Evolutionary conservation across 2,329 filamentous ascomycete genomes (phyloP), one percentile per base, ranked within the genome.

Genomic region (Paraphaeosphaeria minitans): DNA sequence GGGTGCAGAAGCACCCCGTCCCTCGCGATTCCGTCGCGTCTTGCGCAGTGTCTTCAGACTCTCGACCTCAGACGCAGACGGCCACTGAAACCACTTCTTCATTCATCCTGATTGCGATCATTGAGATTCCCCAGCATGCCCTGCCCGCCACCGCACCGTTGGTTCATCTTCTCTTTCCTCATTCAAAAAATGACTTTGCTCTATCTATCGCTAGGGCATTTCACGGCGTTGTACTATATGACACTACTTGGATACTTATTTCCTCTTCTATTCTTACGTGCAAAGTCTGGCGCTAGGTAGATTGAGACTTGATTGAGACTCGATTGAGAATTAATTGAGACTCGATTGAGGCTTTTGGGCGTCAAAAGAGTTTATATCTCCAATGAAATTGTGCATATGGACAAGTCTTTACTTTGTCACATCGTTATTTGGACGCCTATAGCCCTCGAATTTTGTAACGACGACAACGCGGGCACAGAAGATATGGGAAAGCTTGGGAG

Each of bases 271-370:
- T 51, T 39, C 21, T 27, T 27, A 37, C 6, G 33, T 27, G 35
- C 48, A 51, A 22, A 27, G 31, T 27, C 41, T 51, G 48, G 48
- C 48, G 48, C 48, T 39, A 22, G 48, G 22, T 51, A 51, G 48
- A 51, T 8, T 51, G 37, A 31, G 29, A 31, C n/a, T 39, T 50
- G 21, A n/a, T 24, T 22, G 39, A 35, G 24, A 27, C 24, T 27
- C n/a, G n/a, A n/a, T n/a, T n/a, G n/a, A n/a, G n/a, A n/a, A n/a
- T n/a, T n/a, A n/a, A 51, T 8, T 51, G 37, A 31, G 29, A 31
- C n/a, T 39, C 39, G 21, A n/a, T 24, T 22, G 39, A 35, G 24
- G 6, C 24, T 27, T n/a, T 43, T 43, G 3, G 19, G 41, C 19
- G 41, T 13, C 41, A n/a, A 43, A 43, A 43, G 41, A 43, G n/a